phyloP scores from a whole-genome alignment of 345 rosid genomes.

The Cardiospermum halicacabum region DNA sequence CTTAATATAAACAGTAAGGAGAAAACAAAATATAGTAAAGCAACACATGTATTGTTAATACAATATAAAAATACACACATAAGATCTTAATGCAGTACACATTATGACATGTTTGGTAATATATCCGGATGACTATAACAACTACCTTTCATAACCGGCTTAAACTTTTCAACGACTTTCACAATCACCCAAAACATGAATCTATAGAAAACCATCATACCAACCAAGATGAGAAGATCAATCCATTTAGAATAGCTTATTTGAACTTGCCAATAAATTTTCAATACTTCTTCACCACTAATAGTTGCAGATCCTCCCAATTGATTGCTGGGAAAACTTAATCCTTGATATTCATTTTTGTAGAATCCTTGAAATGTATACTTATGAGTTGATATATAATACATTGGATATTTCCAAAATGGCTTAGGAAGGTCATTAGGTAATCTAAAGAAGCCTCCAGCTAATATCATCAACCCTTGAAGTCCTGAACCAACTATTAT shows the following conservation, averaged over 20 bases:
- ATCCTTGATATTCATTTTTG: conserved; percentile 31
- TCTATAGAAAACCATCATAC: conserved; percentile 27
- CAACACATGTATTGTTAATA: too few relatives aligned
- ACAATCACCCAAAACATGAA: conserved; percentile 27
- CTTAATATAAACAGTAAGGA: too few relatives aligned
- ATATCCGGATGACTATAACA: not conserved
- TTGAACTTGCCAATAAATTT: conserved; percentile 27
- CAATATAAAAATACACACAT: too few relatives aligned
- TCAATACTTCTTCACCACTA: conserved; percentile 30
- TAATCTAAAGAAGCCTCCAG: conserved; percentile 43
- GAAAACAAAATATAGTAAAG: too few relatives aligned
- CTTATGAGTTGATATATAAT: conserved; percentile 31
- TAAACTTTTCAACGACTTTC: conserved; percentile 21
- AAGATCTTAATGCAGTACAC: too few relatives aligned
- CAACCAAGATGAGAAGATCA: conserved; percentile 24
- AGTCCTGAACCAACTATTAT: conserved; percentile 49
- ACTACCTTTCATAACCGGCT: conserved; percentile 18
- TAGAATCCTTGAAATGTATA: conserved; percentile 28
- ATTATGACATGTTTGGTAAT: too few relatives aligned
- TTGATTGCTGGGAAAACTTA: conserved; percentile 22
- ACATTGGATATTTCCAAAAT: conserved; percentile 43
- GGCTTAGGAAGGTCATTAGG: conserved; percentile 41
- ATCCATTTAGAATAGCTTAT: conserved; percentile 32
- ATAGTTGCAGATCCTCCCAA: conserved; percentile 7
- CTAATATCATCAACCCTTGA: conserved; percentile 46